These are phyloP conservation scores for Lentinula boryana DNA, from an alignment of 768 basidiomycete genomes.

Conservation along the genomic window DNA sequence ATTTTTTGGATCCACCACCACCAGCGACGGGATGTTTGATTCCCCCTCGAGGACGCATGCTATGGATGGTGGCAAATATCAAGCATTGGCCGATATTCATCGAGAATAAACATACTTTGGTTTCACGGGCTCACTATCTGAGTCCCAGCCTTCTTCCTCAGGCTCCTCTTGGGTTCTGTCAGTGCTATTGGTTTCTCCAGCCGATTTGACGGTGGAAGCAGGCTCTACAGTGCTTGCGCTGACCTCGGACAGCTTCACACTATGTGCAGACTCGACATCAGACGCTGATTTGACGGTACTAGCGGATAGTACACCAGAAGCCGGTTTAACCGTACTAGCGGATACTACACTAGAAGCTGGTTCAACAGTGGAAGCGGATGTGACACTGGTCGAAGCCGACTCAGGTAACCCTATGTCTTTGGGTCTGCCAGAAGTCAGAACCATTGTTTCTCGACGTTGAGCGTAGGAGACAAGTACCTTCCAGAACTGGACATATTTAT, in stretches of 20 bases:
- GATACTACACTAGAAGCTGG: neutral
- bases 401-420: constrained; percentile 2
- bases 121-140: neutral
- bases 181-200: neutral
- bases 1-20: neutral
- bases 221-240: neutral
- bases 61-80: neutral
- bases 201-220: neutral
- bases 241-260: neutral
- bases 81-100: neutral
- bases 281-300: neutral
- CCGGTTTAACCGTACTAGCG: neutral
- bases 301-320: neutral
- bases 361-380: neutral
- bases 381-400: neutral
- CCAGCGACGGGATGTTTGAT: neutral
- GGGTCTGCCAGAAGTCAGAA: neutral
- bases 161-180: neutral
- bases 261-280: neutral
- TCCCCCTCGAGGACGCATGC: neutral
- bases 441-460: neutral
- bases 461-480: neutral
- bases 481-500: neutral
- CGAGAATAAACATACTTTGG: neutral
- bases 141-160: constrained; percentile 1